Evolutionary conservation across 345 rosid genomes (phyloP).

Genomic region (Populus deltoides): DNA sequence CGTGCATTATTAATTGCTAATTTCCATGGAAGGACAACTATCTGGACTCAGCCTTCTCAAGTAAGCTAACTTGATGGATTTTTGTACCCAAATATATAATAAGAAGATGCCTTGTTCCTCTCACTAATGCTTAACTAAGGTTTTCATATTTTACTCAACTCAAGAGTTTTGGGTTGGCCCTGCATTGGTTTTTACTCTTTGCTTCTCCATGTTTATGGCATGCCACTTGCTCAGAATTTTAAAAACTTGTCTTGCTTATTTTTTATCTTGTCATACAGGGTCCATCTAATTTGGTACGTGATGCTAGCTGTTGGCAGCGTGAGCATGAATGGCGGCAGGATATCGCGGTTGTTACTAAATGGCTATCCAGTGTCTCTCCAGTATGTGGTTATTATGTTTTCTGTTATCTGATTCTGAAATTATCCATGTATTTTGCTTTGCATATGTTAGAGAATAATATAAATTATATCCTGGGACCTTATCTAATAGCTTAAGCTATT

Average conservation of each 20-base stretch:
- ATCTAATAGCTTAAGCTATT: no score
- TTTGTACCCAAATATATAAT: not conserved
- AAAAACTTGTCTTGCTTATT: constrained; percentile 7
- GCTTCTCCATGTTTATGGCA: not conserved
- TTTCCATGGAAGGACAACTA: constrained; percentile 91
- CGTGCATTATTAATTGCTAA: constrained; percentile 92
- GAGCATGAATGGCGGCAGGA: constrained; percentile 99
- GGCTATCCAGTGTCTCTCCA: constrained; percentile 92
- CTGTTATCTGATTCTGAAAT: constrained; percentile 8
- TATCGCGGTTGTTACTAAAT: constrained; percentile 93
- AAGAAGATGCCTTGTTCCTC: constrained; percentile 6
- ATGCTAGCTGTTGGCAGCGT: constrained; percentile 93
- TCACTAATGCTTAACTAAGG: constrained; percentile 4
- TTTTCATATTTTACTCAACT: not conserved
- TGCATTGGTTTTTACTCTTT: constrained; percentile 2
- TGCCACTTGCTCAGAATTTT: constrained; percentile 1
- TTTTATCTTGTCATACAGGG: constrained; percentile 51
- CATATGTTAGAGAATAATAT: not conserved
- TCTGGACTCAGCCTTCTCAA: constrained; percentile 95
- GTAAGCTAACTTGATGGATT: constrained; percentile 34
- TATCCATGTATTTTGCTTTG: not conserved
- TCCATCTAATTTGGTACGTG: constrained; percentile 72
- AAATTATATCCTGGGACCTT: no score
- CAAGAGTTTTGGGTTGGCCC: not conserved
- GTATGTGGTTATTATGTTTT: constrained; percentile 41